A percentile compares a stretch with the other conserved stretches of the same genome.
These are phyloP conservation scores for Thelonectria olida DNA, from an alignment of 2,329 filamentous ascomycete species.

Conservation along the genomic window DNA sequence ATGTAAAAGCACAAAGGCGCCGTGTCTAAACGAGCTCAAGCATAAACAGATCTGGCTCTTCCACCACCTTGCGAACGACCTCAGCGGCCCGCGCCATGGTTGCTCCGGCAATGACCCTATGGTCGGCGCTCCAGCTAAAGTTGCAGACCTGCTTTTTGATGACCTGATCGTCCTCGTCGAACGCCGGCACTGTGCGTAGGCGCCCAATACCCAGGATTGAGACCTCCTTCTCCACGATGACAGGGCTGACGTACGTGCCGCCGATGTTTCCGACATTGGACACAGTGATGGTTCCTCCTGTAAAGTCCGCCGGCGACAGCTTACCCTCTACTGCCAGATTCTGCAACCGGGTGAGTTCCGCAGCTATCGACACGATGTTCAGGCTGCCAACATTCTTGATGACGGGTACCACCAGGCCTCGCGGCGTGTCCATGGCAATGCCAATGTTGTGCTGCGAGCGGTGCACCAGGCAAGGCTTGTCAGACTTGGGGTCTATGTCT, in stretches of 20 bases:
- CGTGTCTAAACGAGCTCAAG: conserved; percentile 74
- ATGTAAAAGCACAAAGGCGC: not conserved
- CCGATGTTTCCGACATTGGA: conserved; percentile 97
- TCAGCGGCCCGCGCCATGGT: conserved; percentile 93
- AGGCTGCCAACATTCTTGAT: conserved; percentile 82
- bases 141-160: conserved; percentile 83
- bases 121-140: conserved; percentile 97
- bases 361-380: conserved; percentile 81
- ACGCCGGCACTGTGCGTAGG: conserved; percentile 82
- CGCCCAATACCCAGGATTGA: conserved; percentile 91
- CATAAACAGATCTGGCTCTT: conserved; percentile 88
- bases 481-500: conserved; percentile 63
- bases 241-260: conserved; percentile 88
- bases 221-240: conserved; percentile 90
- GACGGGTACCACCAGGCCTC: conserved; percentile 89
- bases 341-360: conserved; percentile 79
- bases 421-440: conserved; percentile 92
- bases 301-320: conserved; percentile 78
- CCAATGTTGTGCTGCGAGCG: conserved; percentile 93
- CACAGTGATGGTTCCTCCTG: conserved; percentile 90
- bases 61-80: conserved; percentile 78
- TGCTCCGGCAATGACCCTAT: conserved; percentile 92
- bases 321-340: conserved; percentile 77
- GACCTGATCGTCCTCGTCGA: conserved; percentile 68
- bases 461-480: conserved; percentile 79